Base-by-base conservation (phyloP, 83 land plant species). In the Picea mariana region DNA sequence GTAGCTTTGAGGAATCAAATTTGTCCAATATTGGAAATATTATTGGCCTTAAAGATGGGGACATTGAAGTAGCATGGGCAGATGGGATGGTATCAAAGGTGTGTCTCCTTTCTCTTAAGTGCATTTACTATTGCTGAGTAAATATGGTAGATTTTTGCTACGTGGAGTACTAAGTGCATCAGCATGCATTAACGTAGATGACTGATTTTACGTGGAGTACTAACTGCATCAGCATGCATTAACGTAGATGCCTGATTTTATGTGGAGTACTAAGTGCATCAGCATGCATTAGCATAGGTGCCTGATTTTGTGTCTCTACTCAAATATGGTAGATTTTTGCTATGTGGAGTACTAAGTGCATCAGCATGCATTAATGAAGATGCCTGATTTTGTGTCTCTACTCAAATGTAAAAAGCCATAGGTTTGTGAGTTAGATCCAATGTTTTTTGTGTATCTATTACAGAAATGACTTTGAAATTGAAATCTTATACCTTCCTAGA, bases 41-140 rank as follows among this genome's bases (percentile, higher is more conserved):
- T 47, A 85, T 82, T 55, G 99, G 95, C 59, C 89, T 91, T 40
- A 85, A 90, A 79, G 92, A 90, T 88, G 99, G 95, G 60, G 76
- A 79, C 66, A 88, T 97, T 81, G 92, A 92, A 80, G 98, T 97
- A 38, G 87, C 82, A 89, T 97, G 99, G 99, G 97, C 97, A 52
- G 85, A 84, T 92, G 98, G 98, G 71, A 73, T 86, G 38, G 89
- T 90, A 24, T 88, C 91, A 9, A 89, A 92, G 99, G 99, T 97
- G 83, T 79, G 80, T 4, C 79, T 47, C 24, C 75, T 78, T 61
- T 62, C 62, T 77, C 67, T 82, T 69, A 6, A 38, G n/a, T 17
- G 40, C 47, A 13, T 40, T 34, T 13, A 31, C 42, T 69, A n/a
- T 69, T 38, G 17, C n/a, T 38, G 47, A 69, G 4, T 66, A 9